Percentiles rank a stretch among this genome's conserved stretches.
Conservation (phyloP, 345 rosid genomes). For the Anastatica hierochuntica region DNA sequence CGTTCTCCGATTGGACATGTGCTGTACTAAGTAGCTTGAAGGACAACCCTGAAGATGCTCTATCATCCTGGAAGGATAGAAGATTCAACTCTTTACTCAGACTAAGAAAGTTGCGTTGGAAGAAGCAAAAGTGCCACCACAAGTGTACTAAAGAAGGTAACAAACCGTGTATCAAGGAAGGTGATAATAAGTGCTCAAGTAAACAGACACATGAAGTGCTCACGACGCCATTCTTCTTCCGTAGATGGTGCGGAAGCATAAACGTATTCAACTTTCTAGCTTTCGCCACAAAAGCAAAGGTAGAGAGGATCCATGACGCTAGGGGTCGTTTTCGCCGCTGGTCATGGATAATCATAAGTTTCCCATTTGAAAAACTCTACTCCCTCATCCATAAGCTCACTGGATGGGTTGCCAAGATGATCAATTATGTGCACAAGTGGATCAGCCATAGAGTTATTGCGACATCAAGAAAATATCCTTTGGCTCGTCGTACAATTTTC, state of each 20-base stretch:
- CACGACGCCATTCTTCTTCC: conserved; percentile 19
- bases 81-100: conserved; percentile 14
- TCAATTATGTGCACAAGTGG: not conserved
- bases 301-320: conserved; percentile 16
- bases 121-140: not conserved
- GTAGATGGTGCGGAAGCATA: conserved; percentile 51
- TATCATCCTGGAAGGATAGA: not conserved
- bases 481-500: conserved; percentile 1
- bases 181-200: not conserved
- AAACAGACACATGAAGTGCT: not conserved
- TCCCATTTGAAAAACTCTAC: not conserved
- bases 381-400: not conserved
- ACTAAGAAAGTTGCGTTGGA: conserved; percentile 19
- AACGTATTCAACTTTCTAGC: conserved; percentile 37
- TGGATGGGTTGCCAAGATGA: not conserved
- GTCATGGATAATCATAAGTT: not conserved
- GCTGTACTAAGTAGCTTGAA: conserved; percentile 15
- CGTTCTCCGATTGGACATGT: conserved; percentile 53
- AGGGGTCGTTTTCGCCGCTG: conserved; percentile 6
- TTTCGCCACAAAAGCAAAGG: conserved; percentile 32
- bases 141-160: not conserved
- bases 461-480: not conserved
- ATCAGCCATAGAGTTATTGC: conserved; percentile 19
- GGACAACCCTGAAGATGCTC: not conserved
- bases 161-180: not conserved